Evolutionary conservation across 108 stramenopile species (phyloP).

Genomic region (Fragilaria crotonensis): DNA sequence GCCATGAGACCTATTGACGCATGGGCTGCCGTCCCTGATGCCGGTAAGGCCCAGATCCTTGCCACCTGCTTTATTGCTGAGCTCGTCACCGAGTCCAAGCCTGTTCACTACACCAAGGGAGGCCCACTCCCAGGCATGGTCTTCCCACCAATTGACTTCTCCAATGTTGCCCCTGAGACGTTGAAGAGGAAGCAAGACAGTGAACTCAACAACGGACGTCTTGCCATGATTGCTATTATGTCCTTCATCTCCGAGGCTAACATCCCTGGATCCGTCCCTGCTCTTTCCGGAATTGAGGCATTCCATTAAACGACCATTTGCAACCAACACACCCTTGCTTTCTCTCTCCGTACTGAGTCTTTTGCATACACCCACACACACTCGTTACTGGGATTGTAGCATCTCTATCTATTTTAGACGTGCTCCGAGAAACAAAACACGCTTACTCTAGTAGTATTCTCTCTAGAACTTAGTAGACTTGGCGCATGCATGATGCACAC

Average conservation of each 20-base stretch:
- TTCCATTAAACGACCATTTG: no score
- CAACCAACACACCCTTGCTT: not conserved
- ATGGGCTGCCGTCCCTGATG: conserved; percentile 68
- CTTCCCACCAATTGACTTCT: conserved; percentile 74
- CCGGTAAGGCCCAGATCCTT: conserved; percentile 60
- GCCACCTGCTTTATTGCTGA: conserved; percentile 62
- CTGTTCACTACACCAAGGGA: conserved; percentile 67
- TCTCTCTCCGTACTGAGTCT: not conserved
- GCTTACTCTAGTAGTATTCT: no score
- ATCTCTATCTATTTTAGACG: no score
- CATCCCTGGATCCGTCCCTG: conserved; percentile 73
- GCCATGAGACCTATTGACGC: conserved; percentile 68
- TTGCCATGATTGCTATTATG: conserved; percentile 76
- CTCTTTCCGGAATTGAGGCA: conserved; percentile 47
- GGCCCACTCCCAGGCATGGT: conserved; percentile 59
- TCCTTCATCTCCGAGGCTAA: conserved; percentile 61
- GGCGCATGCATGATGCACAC: no score
- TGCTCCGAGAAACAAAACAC: no score
- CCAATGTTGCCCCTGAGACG: conserved; percentile 40
- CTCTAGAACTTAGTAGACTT: no score
- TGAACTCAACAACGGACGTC: conserved; percentile 79
- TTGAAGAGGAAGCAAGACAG: conserved; percentile 42
- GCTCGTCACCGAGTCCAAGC: conserved; percentile 50
- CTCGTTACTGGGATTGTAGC: not conserved
- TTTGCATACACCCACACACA: not conserved